Conservation (phyloP, 1,284 basidiomycete species). For the Grifola frondosa region DNA sequence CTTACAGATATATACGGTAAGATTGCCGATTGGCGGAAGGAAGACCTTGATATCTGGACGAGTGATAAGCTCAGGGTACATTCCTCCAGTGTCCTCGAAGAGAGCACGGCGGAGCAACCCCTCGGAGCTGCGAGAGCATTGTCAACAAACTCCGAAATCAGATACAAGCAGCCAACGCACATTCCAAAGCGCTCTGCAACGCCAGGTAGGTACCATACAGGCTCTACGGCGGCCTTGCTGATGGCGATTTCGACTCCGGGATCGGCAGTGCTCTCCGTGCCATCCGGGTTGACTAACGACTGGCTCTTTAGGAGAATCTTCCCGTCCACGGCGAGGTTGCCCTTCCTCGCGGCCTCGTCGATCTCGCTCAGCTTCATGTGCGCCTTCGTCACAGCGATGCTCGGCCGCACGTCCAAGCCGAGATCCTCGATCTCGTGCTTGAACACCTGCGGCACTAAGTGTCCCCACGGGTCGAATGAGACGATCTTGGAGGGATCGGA, state of each 20-base stretch:
- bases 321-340: slow-evolving; percentile 79
- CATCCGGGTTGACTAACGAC: slow-evolving; percentile 63
- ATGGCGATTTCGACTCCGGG: slow-evolving; percentile 85
- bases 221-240: slow-evolving; percentile 89
- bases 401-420: slow-evolving; percentile 82
- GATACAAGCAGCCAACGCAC: slow-evolving; percentile 48
- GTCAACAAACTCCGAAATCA: slow-evolving; percentile 1
- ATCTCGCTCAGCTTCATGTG: slow-evolving; percentile 92
- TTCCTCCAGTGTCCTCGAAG: slow-evolving; percentile 94
- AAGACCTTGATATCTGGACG: slow-evolving; percentile 95
- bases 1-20: slow-evolving; percentile 92
- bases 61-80: slow-evolving; percentile 96
- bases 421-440: slow-evolving; percentile 60
- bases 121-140: slow-evolving; percentile 61
- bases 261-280: slow-evolving; percentile 54
- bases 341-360: slow-evolving; percentile 77
- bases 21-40: slow-evolving; percentile 89
- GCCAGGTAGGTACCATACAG: slow-evolving; percentile 96
- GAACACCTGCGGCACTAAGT: slow-evolving; percentile 83
- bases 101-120: slow-evolving; percentile 81
- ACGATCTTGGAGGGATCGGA: slow-evolving; percentile 84
- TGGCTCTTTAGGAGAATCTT: slow-evolving; percentile 74
- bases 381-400: slow-evolving; percentile 87
- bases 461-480: slow-evolving; percentile 93
- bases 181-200: slow-evolving; percentile 88